A percentile compares a stretch with the other conserved stretches of the same genome.
phyloP scores from a whole-genome alignment of 2,329 filamentous ascomycete genomes.

The Arthrobotrys pseudoclavata region DNA sequence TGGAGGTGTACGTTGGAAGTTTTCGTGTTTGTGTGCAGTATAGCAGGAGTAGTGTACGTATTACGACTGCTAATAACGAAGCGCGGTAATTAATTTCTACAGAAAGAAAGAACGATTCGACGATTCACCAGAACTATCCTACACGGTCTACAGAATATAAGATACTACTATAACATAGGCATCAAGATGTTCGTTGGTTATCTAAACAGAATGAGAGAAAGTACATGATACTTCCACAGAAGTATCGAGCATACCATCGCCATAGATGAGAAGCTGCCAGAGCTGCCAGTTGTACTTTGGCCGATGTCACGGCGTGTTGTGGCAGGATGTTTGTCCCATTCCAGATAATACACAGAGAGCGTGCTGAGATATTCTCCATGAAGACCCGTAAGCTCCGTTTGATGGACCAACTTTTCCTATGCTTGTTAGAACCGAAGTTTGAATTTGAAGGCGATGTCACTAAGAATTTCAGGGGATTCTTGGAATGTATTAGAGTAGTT shows the following conservation, averaged over 20 bases:
- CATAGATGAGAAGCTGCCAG: conserved; percentile 27
- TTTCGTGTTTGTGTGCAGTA: conserved; percentile 54
- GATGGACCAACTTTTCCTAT: no score
- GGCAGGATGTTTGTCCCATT: conserved; percentile 29
- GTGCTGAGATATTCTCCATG: conserved; percentile 18
- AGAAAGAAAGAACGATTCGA: not conserved
- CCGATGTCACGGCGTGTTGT: conserved; percentile 50
- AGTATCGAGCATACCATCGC: conserved; percentile 13
- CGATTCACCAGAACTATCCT: not conserved
- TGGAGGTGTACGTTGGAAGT: conserved; percentile 19
- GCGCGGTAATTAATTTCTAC: conserved; percentile 45
- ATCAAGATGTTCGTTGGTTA: not conserved
- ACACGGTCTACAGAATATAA: not conserved
- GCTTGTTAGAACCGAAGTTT: no score
- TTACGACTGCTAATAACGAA: conserved; percentile 32
- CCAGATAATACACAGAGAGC: conserved; percentile 4
- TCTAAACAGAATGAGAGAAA: not conserved
- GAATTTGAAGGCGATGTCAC: conserved; percentile 25
- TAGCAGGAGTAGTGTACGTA: conserved; percentile 27
- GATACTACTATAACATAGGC: conserved; percentile 1
- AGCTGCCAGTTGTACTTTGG: conserved; percentile 49
- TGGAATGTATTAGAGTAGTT: conserved; percentile 14
- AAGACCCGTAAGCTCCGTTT: conserved; percentile 2
- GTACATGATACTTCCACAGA: not conserved
- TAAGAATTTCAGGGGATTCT: conserved; percentile 20